Conservation (phyloP, 2,329 filamentous ascomycete species). For the Pestalotiopsis sp. region DNA sequence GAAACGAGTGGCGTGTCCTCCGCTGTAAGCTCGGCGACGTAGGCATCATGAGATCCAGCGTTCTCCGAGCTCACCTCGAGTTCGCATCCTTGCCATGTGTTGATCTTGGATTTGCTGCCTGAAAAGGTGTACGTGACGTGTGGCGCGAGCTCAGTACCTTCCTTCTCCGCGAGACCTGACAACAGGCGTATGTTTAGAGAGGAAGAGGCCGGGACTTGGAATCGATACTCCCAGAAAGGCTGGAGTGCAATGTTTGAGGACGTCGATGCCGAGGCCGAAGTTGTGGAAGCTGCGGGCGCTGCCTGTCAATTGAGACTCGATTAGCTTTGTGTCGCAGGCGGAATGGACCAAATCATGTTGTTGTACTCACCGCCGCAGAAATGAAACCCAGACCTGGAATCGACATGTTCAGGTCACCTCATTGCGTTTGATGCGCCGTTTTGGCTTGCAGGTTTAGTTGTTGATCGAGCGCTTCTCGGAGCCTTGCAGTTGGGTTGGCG, state of each 20-base stretch:
- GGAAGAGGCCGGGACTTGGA: conserved; percentile 63
- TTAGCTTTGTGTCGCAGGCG: neutral
- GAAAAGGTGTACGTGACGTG: conserved; percentile 80
- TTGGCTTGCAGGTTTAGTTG: neutral
- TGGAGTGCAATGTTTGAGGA: conserved; percentile 55
- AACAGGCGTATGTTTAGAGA: conserved; percentile 61
- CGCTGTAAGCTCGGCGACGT: conserved; percentile 64
- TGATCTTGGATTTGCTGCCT: conserved; percentile 83
- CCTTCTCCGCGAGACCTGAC: conserved; percentile 85
- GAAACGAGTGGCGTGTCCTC: conserved; percentile 81
- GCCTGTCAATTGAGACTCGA: conserved; percentile 15
- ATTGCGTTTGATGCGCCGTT: neutral
- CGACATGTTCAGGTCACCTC: conserved; percentile 54
- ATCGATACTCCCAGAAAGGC: conserved; percentile 76
- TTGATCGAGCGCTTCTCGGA: neutral
- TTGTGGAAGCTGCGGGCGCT: conserved; percentile 26
- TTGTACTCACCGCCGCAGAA: conserved; percentile 53
- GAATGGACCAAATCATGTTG: neutral
- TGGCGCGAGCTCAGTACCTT: conserved; percentile 88
- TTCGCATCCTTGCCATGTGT: conserved; percentile 88
- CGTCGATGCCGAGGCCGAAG: conserved; percentile 35
- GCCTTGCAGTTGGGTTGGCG: conserved; percentile 6
- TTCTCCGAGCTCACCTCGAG: conserved; percentile 70
- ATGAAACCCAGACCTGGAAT: conserved; percentile 75
- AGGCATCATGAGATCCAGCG: conserved; percentile 48